Base-by-base conservation (phyloP, 2,329 filamentous ascomycete species). In the Penicillium sp. region DNA sequence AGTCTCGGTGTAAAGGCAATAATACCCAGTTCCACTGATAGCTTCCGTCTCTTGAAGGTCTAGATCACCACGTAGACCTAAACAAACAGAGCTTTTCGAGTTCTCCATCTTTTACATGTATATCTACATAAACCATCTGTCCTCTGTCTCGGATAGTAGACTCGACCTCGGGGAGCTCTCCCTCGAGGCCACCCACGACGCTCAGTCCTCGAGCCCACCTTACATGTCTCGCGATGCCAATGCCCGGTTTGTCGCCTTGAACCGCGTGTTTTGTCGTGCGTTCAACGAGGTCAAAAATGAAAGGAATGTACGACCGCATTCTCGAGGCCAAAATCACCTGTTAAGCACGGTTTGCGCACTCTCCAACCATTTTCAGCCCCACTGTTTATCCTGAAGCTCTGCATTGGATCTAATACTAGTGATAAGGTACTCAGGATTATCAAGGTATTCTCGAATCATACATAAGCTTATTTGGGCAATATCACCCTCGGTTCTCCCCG, bases 111-210 rank as follows among this genome's bases (percentile, higher is more conserved):
- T 40, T 33, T 62, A 58, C 55, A 64, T 59, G 30, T 47, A 64
- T 53, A 19, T 45, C 35, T 60, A 63, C 59, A 67, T 63, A 61
- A 60, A 62, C 56, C 42, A 57, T 35, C 49, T 37, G 57, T 26
- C 60, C 50, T 63, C 64, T 70, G 67, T 70, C 68, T 70, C 68
- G 67, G 68, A 64, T 70, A 66, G 53, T 35, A 62, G 59, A 65
- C 61, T 62, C 56, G 64, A 61, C 9, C 58, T 63, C 61, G 63
- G 51, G 19, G 45, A 50, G 10, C 53, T 49, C 40, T 45, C 57
- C 65, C 58, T 69, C 56, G 62, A 69, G 37, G 53, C 30, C 35
- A 12, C 24, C 24, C 19, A 17, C 51, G 17, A 47, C 59, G 55
- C 62, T 65, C 60, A 67, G 65, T 64, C 61, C 65, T 66, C 64